phyloP scores from a whole-genome alignment of 805 yeast species.

The Schwanniomyces polymorphus region DNA sequence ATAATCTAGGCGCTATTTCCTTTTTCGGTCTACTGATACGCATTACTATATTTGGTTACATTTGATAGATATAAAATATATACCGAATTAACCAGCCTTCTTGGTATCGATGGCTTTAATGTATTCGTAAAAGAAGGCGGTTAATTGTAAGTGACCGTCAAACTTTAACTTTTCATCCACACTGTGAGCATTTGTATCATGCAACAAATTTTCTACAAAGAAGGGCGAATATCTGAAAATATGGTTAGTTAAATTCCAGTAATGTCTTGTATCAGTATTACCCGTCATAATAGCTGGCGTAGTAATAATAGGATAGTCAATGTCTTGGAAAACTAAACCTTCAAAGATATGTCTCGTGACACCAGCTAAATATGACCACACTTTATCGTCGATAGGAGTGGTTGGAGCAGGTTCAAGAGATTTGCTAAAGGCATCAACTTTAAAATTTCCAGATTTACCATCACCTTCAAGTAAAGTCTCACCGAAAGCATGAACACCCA shows the following conservation, averaged over 20 bases:
- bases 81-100: slow-evolving; percentile 5
- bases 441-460: slow-evolving; percentile 15
- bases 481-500: slow-evolving; percentile 23
- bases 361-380: slow-evolving; percentile 63
- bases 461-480: slow-evolving; percentile 11
- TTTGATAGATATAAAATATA: not conserved
- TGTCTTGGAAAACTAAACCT: slow-evolving; percentile 44
- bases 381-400: slow-evolving; percentile 40
- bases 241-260: slow-evolving; percentile 55
- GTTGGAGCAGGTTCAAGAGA: slow-evolving; percentile 46
- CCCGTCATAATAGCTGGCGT: slow-evolving; percentile 56
- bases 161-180: slow-evolving; percentile 33
- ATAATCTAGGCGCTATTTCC: too few species aligned
- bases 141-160: slow-evolving; percentile 32
- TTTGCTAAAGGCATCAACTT: slow-evolving; percentile 8
- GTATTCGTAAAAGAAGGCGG: slow-evolving; percentile 45
- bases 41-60: not conserved
- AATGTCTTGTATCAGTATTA: slow-evolving; percentile 62
- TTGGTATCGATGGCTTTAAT: slow-evolving; percentile 38
- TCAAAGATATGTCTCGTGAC: slow-evolving; percentile 62
- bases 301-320: slow-evolving; percentile 27
- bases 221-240: slow-evolving; percentile 50
- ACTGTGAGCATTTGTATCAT: slow-evolving; percentile 29
- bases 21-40: too few species aligned
- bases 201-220: slow-evolving; percentile 10